Evolutionary conservation across 1,284 basidiomycete genomes (phyloP).

Genomic region (Cutaneotrichosporon dermatis): DNA sequence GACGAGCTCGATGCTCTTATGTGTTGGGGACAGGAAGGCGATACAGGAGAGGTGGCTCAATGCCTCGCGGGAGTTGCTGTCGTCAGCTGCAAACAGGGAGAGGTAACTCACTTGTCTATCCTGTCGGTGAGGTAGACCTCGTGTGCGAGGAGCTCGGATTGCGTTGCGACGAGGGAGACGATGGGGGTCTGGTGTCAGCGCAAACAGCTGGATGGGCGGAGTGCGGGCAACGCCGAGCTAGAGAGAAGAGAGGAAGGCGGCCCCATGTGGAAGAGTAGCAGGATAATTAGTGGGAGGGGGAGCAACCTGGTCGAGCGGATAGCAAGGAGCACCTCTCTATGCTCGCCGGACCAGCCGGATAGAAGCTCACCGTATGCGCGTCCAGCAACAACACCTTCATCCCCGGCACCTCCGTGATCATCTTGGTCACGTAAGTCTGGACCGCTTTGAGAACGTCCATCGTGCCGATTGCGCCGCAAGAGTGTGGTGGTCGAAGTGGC

Average conservation of each 20-base stretch:
- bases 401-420: conserved; percentile 76
- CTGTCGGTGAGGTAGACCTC: conserved; percentile 97
- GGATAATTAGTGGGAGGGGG: too few relatives aligned
- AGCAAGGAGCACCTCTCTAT: too few relatives aligned
- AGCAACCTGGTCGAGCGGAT: too few relatives aligned
- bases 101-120: conserved; percentile 92
- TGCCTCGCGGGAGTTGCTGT: conserved; percentile 65
- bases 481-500: too few relatives aligned
- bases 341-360: too few relatives aligned
- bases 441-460: conserved; percentile 98
- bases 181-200: too few relatives aligned
- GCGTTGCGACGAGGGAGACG: conserved; percentile 89
- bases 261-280: too few relatives aligned
- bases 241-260: too few relatives aligned
- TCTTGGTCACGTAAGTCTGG: conserved; percentile 86
- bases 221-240: too few relatives aligned
- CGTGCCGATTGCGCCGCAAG: too few relatives aligned
- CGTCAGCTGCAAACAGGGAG: too few relatives aligned
- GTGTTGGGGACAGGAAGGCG: conserved; percentile 79
- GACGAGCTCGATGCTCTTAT: conserved; percentile 74
- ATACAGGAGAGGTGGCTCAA: conserved; percentile 97
- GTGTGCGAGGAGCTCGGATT: conserved; percentile 87
- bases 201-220: too few relatives aligned
- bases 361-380: conserved; percentile 74
- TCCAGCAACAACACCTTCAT: conserved; percentile 99